Base-by-base conservation (phyloP, 371 early-diverging fungal species). In the Mucor velutinosus region DNA sequence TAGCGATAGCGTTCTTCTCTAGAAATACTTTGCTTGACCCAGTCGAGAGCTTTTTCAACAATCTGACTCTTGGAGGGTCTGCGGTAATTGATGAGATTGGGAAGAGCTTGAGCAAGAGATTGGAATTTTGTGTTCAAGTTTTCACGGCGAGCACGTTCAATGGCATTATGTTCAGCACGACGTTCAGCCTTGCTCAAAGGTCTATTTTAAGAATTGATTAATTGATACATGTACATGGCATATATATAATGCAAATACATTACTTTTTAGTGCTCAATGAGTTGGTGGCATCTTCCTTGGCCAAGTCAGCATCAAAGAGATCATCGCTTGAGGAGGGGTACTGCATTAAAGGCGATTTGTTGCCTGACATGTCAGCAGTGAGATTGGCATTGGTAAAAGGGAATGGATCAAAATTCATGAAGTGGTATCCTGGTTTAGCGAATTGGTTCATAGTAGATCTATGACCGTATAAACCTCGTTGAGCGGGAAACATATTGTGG, bases 101-200 rank as follows among this genome's bases (percentile, higher is more conserved):
- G 92, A 39, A 91, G 73, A 7, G 86, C 78, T 58, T 82, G 80
- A 17, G 91, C 91, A 53, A 91, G 77, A 32, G 86, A 83, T 69
- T 84, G 88, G 69, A 91, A 90, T 62, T 89, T 85, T 27, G 78
- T 76, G 74, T 90, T 90, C 49, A 91, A 76, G 12, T 76, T 84
- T 70, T 91, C 91, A 30, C 92, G 83, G 53, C 92, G 76, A n/a
- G 91, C 90, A 17, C 92, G 83, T 62, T 91, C 92, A 29, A 87
- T 87, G 14, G 92, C 91, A 70, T 91, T 91, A 68, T 91, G 91
- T 51, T 82, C 88, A 29, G 88, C 90, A 41, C 90, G 86, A 59
- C 87, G 80, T 66, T 89, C 86, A n/a, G 80, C 85, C 66, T 75
- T 71, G n/a, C 58, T 64, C 14, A 61, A n/a, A 21, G 65, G 25